These are phyloP conservation scores for Daldinia loculata DNA, from an alignment of 495 filamentous ascomycete species.

Conservation along the genomic window DNA sequence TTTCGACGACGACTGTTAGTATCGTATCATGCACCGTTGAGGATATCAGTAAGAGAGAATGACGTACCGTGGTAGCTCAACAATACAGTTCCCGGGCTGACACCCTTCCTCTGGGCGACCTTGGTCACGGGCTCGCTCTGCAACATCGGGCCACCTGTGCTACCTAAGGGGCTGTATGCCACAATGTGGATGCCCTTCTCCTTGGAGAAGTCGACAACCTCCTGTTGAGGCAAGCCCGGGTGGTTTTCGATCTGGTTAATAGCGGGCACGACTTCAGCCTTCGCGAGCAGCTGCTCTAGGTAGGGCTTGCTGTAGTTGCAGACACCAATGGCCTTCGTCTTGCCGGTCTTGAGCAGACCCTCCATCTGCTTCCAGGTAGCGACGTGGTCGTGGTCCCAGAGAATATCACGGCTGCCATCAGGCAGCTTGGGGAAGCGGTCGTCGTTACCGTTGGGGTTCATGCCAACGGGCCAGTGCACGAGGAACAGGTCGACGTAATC, in stretches of 20 bases:
- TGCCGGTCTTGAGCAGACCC: conserved; percentile 70
- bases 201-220: conserved; percentile 79
- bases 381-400: conserved; percentile 69
- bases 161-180: conserved; percentile 79
- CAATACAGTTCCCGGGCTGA: conserved; percentile 69
- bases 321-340: conserved; percentile 80
- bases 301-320: conserved; percentile 81
- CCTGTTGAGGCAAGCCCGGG: conserved; percentile 83
- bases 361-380: conserved; percentile 86
- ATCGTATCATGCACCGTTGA: neutral
- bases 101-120: conserved; percentile 73
- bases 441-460: conserved; percentile 83
- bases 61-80: conserved; percentile 79
- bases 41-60: neutral
- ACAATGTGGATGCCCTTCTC: conserved; percentile 78
- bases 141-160: conserved; percentile 78
- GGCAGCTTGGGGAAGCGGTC: conserved; percentile 76
- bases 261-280: conserved; percentile 74
- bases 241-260: conserved; percentile 95
- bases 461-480: conserved; percentile 82
- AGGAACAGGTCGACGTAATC: conserved; percentile 87
- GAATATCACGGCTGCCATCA: conserved; percentile 75
- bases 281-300: conserved; percentile 74
- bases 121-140: conserved; percentile 72
- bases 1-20: neutral